Evolutionary conservation across 192 early-diverging fungal genomes (phyloP).

Genomic region (Entomortierella chlamydospora): DNA sequence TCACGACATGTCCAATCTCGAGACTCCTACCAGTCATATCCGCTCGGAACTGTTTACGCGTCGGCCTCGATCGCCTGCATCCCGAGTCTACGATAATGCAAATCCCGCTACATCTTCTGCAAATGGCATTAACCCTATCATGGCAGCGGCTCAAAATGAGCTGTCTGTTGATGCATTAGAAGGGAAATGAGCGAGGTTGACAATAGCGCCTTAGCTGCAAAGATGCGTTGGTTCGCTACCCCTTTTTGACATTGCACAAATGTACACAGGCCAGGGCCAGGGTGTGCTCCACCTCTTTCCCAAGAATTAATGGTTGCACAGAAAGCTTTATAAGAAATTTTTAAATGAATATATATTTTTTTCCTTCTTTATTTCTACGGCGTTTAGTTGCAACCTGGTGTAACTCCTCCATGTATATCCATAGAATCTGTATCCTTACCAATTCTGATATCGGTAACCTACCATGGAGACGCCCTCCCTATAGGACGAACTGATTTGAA

Average conservation of each 20-base stretch:
- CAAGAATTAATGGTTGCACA: too few species aligned
- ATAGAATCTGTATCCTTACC: too few species aligned
- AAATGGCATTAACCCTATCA: neutral
- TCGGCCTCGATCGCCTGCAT: neutral
- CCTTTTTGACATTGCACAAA: slow-evolving; percentile 21
- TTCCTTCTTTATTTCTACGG: too few species aligned
- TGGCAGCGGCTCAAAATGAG: slow-evolving; percentile 11
- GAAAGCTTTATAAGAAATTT: too few species aligned
- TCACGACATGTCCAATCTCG: too few species aligned
- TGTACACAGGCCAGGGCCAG: slow-evolving; percentile 6
- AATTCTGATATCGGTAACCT: too few species aligned
- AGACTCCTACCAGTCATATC: neutral
- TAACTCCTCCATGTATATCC: too few species aligned
- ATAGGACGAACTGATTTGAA: too few species aligned
- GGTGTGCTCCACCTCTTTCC: too few species aligned
- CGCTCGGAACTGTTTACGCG: neutral
- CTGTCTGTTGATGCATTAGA: neutral
- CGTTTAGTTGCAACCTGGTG: too few species aligned
- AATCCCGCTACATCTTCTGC: neutral
- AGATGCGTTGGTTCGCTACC: slow-evolving; percentile 24
- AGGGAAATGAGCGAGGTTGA: slow-evolving; percentile 14
- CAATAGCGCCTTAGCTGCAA: slow-evolving; percentile 3
- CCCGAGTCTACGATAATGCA: neutral
- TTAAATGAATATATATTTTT: too few species aligned
- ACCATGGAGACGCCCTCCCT: too few species aligned